Conservation (phyloP, 768 basidiomycete genomes). For the Suillus bovinus region DNA sequence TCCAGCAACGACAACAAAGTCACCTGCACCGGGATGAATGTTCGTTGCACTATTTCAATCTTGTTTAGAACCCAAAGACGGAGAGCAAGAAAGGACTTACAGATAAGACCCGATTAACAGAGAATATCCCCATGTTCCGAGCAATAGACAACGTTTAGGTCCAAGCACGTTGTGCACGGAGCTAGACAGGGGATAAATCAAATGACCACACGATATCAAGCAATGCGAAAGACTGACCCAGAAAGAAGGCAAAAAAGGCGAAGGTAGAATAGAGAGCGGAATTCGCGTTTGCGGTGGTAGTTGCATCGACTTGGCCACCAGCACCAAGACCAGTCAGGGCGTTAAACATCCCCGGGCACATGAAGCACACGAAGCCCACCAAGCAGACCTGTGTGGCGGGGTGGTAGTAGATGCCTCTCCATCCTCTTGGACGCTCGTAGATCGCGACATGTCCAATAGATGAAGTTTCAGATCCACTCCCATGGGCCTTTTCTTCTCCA, state of each 20-base stretch:
- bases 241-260: constrained; percentile 62
- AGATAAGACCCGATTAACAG: constrained; percentile 75
- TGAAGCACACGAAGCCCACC: constrained; percentile 67
- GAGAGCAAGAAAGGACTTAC: constrained; percentile 40
- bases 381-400: constrained; percentile 47
- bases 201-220: background rate
- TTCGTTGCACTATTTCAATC: constrained; percentile 58
- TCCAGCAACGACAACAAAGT: constrained; percentile 71
- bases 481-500: constrained; percentile 11
- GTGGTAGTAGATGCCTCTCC: constrained; percentile 59
- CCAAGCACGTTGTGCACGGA: constrained; percentile 83
- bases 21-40: constrained; percentile 59
- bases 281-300: constrained; percentile 69
- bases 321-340: constrained; percentile 78
- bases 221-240: constrained; percentile 46
- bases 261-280: constrained; percentile 68
- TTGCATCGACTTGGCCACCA: constrained; percentile 69
- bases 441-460: constrained; percentile 22
- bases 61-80: background rate
- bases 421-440: constrained; percentile 49
- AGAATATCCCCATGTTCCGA: constrained; percentile 77
- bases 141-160: constrained; percentile 65
- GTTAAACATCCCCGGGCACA: constrained; percentile 73
- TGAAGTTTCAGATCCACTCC: constrained; percentile 1
- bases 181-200: constrained; percentile 40